Evolutionary conservation across 2,329 filamentous ascomycete species (phyloP).

Genomic region (Cytospora schulzeri): DNA sequence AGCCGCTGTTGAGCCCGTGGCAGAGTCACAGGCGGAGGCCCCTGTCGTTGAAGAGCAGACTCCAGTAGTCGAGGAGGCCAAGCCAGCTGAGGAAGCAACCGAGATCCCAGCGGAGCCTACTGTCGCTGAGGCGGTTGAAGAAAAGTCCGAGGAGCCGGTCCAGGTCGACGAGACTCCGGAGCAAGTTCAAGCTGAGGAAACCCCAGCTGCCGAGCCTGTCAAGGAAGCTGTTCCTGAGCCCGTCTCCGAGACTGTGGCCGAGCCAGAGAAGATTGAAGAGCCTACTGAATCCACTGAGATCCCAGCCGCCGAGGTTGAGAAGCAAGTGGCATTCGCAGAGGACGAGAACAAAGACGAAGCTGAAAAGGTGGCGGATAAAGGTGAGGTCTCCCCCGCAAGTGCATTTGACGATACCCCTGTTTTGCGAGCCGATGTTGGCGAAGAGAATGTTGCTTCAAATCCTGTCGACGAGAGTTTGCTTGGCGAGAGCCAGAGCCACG

Average conservation of each 20-base stretch:
- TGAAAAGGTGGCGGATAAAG: conserved; percentile 21
- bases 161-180: not conserved
- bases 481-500: conserved; percentile 9
- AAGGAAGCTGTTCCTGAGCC: not conserved
- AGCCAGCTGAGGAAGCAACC: not conserved
- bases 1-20: not conserved
- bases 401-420: conserved; percentile 23
- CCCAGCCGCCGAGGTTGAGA: conserved; percentile 8
- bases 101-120: not conserved
- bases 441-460: conserved; percentile 28
- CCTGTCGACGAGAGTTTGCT: conserved; percentile 24
- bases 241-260: not conserved
- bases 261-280: not conserved
- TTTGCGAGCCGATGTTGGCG: conserved; percentile 24
- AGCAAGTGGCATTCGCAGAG: conserved; percentile 6
- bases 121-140: not conserved
- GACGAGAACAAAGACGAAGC: not conserved
- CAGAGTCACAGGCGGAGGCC: not conserved
- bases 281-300: not conserved
- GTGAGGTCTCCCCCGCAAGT: conserved; percentile 25
- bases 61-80: not conserved
- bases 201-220: not conserved
- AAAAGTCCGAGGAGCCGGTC: not conserved
- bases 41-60: not conserved
- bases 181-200: too few relatives aligned